Evolutionary conservation across 2,329 filamentous ascomycete genomes (phyloP), one percentile per base, ranked within the genome.

Genomic region (Nemania abortiva): DNA sequence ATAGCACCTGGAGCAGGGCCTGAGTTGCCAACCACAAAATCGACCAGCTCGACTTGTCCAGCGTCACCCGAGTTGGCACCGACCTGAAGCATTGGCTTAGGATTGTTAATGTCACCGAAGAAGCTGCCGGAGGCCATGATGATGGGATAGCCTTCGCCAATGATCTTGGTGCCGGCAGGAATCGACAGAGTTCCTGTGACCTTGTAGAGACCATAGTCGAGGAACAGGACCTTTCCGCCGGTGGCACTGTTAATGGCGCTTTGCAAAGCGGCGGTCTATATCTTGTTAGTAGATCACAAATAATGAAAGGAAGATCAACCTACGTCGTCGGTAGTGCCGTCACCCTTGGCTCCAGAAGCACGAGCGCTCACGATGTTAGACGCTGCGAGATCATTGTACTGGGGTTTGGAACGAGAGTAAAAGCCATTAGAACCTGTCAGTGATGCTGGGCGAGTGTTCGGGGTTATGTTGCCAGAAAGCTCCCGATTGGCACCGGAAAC

Each of bases 11-110:
- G 84, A 7, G 89, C 85, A 29, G 89, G 81, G 1, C 92, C 92
- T 65, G 88, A 85, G 0, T 91, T 93, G 63, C 89, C 89, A 15
- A 95, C 84, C 57, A 95, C 86, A 74, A 92, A 88, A 77, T 95
- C 92, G 4, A 87, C 89, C 83, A 90, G 89, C 78, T 95, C 92
- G 20, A 95, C 83, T 15, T 82, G 83, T 6, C 92, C 92, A 10
- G 79, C 79, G 27, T 93, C 88, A 2, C 91, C 90, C 0, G 87
- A 82, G 2, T 74, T 74, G 22, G 75, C 74, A 10, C 91, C 92
- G n/a, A 94, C 86, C 72, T 89, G 87, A 0, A 94, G 83, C 0
- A 94, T 88, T 0, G 90, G 87, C 42, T 88, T 82, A 0, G 92
- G 92, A 55, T 83, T 83, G 66, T 81, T 84, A 56, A 87, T 85